Percentiles rank a stretch among this genome's conserved stretches.
Conservation (phyloP, 805 yeast genomes). For the Yamadazyma tumulicola region DNA sequence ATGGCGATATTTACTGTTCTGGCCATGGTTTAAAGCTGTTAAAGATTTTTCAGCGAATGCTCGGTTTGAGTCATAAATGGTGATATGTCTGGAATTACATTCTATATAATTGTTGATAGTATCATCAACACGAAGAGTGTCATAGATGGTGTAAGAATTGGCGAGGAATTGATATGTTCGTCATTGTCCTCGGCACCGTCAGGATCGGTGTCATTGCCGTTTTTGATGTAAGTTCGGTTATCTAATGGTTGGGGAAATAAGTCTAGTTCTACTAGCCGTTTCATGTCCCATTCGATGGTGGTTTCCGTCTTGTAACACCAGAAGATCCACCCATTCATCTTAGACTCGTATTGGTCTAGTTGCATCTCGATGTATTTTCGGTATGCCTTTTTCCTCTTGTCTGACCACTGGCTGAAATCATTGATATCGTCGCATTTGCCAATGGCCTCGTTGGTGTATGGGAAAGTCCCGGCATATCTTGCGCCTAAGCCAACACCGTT, state of each 20-base stretch:
- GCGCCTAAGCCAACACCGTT: slow-evolving; percentile 68
- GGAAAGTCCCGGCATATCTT: slow-evolving; percentile 51
- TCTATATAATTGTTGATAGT: too few relatives aligned
- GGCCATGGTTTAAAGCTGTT: slow-evolving; percentile 4
- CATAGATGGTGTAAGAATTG: too few relatives aligned
- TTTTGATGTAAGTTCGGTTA: slow-evolving; percentile 26
- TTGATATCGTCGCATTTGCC: slow-evolving; percentile 47
- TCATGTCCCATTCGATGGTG: slow-evolving; percentile 67
- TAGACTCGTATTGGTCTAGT: slow-evolving; percentile 46
- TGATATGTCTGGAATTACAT: too few relatives aligned
- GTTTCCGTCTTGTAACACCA: slow-evolving; percentile 72
- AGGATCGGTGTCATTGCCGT: slow-evolving; percentile 31
- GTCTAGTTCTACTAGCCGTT: slow-evolving; percentile 47
- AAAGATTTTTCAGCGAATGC: not conserved
- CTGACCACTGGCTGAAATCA: slow-evolving; percentile 41
- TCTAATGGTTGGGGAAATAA: slow-evolving; percentile 63
- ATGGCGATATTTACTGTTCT: slow-evolving; percentile 43
- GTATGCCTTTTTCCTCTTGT: slow-evolving; percentile 41
- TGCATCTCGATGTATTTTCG: slow-evolving; percentile 59
- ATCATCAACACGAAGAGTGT: too few relatives aligned
- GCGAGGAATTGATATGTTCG: too few relatives aligned
- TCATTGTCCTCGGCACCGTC: slow-evolving; percentile 5
- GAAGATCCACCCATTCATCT: slow-evolving; percentile 60
- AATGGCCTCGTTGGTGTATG: slow-evolving; percentile 15
- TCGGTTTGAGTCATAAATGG: too few relatives aligned